Evolutionary conservation across 2,329 filamentous ascomycete genomes (phyloP).

Genomic region (Diaporthe sp.): DNA sequence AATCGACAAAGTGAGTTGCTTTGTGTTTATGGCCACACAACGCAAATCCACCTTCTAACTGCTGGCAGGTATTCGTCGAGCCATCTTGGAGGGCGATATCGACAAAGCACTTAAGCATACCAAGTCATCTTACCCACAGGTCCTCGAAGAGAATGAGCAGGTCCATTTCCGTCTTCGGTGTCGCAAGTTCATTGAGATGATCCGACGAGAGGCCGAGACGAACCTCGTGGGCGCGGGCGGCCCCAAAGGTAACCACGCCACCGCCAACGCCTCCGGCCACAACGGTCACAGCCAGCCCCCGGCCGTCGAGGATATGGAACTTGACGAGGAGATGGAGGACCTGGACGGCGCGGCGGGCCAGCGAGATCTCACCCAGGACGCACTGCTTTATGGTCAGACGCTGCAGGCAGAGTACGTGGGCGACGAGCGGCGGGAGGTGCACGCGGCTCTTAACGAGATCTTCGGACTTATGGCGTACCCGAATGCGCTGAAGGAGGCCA

Average conservation of each 20-base stretch:
- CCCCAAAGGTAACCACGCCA: conserved; percentile 52
- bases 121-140: conserved; percentile 81
- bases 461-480: conserved; percentile 90
- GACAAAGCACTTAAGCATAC: conserved; percentile 90
- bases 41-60: background rate
- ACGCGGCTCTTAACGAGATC: conserved; percentile 83
- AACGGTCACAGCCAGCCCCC: conserved; percentile 58
- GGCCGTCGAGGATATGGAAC: conserved; percentile 67
- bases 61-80: conserved; percentile 80
- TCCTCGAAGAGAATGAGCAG: conserved; percentile 83
- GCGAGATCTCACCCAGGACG: conserved; percentile 71
- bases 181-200: conserved; percentile 96
- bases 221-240: conserved; percentile 63
- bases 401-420: conserved; percentile 82
- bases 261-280: conserved; percentile 38
- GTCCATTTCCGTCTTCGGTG: conserved; percentile 91
- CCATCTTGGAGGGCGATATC: conserved; percentile 92
- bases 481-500: conserved; percentile 81
- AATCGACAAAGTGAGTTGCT: conserved; percentile 82
- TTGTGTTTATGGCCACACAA: background rate
- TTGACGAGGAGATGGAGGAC: conserved; percentile 65
- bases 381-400: conserved; percentile 83
- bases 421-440: conserved; percentile 78
- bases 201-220: conserved; percentile 79
- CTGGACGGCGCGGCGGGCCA: conserved; percentile 46